Evolutionary conservation across 768 basidiomycete species (phyloP), one percentile per base, ranked within the genome.

Genomic region (Mycena leptocephala): DNA sequence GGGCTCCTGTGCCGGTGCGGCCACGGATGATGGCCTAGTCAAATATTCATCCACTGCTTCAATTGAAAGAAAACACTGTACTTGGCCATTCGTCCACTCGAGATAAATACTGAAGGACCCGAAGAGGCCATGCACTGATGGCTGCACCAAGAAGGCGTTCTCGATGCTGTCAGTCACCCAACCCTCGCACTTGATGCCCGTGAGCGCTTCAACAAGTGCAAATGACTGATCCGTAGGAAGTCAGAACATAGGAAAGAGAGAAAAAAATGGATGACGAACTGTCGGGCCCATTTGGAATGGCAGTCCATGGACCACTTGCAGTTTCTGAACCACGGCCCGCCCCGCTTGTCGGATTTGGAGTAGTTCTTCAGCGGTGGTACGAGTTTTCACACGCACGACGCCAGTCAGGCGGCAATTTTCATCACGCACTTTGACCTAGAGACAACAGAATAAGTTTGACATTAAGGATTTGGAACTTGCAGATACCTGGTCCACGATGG

Each of bases 341-440:
- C 24, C 48, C 32, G 59, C 43, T 56, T 61, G 32, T 43, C 33
- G 35, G 51, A n/a, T 30, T 70, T 62, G 56, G 22, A 37, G 18
- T 70, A 70, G 43, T 32, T 64, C 62, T 41, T 64, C 62, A 56
- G 62, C 37, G 48, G 62, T 64, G 30, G 59, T 32, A 24, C 70
- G 5, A 41, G 9, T 16, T 64, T 72, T 72, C 35, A 72, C 13
- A 65, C 62, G 39, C 51, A 35, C 71, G 71, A 64, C 71, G 51
- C 71, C 71, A 37, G 71, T 72, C 71, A 72, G 62, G 62, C 71
- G 71, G 51, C 71, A 72, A 56, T 56, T 64, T 64, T 56, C 71
- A 64, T 72, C 71, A 24, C 62, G 71, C 37, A 64, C 53, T 56
- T 39, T 65, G 71, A 72, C 62, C 62, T 72, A 37, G 59, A 72